Conservation (phyloP, 164 flowering plant genomes). For the Pachysandra terminalis region DNA sequence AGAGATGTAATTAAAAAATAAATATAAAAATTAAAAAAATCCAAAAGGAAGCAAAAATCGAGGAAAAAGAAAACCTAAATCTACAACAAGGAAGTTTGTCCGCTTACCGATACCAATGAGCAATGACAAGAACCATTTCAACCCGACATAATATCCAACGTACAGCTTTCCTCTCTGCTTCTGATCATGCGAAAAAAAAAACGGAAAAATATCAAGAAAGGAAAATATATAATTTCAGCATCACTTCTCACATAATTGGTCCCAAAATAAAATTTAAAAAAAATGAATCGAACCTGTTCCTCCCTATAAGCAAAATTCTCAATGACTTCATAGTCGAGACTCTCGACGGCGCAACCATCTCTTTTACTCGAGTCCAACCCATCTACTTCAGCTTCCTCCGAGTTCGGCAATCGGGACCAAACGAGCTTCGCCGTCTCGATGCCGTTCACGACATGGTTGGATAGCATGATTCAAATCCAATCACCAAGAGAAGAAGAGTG, state of each 20-base stretch:
- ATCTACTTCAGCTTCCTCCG: conserved; percentile 55
- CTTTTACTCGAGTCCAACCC: conserved; percentile 32
- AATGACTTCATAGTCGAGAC: conserved; percentile 93
- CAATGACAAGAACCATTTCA: conserved; percentile 84
- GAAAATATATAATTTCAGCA: background rate
- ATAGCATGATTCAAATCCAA: conserved; percentile 32
- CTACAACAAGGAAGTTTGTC: background rate
- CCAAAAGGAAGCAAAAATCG: background rate
- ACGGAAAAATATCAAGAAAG: background rate
- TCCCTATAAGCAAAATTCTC: conserved; percentile 87
- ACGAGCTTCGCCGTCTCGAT: conserved; percentile 71
- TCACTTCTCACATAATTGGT: background rate
- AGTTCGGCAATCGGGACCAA: conserved; percentile 78
- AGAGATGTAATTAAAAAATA: no score
- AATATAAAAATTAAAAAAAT: background rate
- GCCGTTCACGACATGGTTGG: conserved; percentile 72
- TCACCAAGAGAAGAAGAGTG: background rate
- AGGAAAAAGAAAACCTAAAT: background rate
- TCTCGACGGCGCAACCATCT: conserved; percentile 50
- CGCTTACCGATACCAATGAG: conserved; percentile 84
- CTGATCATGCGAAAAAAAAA: background rate
- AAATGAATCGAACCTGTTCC: conserved; percentile 61
- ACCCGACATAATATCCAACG: conserved; percentile 55
- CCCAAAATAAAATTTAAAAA: background rate
- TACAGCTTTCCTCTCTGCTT: conserved; percentile 75